Percentiles rank a stretch among this genome's conserved stretches.
phyloP scores from a whole-genome alignment of 139 green algal genomes.

The Closterium sp. region DNA sequence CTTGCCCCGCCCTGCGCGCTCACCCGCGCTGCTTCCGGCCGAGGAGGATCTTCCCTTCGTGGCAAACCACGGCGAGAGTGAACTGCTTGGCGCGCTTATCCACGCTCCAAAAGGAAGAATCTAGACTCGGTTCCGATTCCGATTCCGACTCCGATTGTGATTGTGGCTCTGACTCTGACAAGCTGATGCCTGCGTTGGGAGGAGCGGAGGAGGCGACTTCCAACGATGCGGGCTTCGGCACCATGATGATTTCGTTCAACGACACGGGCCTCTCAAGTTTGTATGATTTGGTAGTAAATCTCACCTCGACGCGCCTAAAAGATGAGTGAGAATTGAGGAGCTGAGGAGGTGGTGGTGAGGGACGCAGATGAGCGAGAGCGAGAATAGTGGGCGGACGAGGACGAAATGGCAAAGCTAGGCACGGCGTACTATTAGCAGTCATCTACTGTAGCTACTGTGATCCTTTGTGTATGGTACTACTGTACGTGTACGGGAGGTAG shows the following conservation, averaged over 20 bases:
- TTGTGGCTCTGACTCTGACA: too few relatives aligned
- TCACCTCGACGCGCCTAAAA: too few relatives aligned
- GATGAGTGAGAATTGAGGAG: neutral
- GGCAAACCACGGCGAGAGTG: neutral
- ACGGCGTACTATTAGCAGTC: too few relatives aligned
- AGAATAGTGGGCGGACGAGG: neutral
- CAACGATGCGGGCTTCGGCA: too few relatives aligned
- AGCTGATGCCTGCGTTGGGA: neutral
- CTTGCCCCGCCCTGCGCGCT: too few relatives aligned
- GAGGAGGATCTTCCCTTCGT: neutral
- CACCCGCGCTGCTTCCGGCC: neutral
- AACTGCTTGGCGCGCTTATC: neutral
- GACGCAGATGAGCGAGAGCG: neutral
- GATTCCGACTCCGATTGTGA: too few relatives aligned
- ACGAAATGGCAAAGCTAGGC: neutral
- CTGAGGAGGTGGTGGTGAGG: neutral
- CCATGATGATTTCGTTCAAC: neutral
- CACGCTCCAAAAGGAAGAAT: neutral
- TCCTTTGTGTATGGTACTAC: too few relatives aligned
- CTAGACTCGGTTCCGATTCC: neutral
- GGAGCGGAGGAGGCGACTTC: neutral
- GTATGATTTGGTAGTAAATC: too few relatives aligned
- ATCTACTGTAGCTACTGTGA: too few relatives aligned
- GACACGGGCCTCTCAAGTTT: too few relatives aligned
- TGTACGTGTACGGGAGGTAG: too few relatives aligned